Percentiles rank a stretch among this genome's conserved stretches.
Conservation (phyloP, 129 eudicot species). For the Flaveria linearis region DNA sequence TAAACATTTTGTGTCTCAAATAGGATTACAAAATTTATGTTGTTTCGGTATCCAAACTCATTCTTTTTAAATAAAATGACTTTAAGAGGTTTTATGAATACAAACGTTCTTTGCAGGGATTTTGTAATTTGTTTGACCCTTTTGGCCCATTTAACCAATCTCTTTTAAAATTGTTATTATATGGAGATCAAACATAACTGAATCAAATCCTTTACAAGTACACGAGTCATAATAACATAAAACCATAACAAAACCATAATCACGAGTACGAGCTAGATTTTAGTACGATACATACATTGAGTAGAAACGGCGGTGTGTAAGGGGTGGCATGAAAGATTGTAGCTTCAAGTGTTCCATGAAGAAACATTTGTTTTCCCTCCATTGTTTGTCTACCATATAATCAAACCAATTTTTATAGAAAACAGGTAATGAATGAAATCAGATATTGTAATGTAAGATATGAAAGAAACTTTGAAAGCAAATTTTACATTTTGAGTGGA, state of each 20-base stretch:
- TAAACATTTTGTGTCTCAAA: not conserved
- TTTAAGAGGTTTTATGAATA: not conserved
- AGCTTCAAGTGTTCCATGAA: slow-evolving; percentile 94
- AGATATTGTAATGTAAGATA: slow-evolving; percentile 36
- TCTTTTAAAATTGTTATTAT: not conserved
- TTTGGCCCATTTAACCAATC: not conserved
- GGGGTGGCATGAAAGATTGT: slow-evolving; percentile 84
- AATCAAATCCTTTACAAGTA: not conserved
- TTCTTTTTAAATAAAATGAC: not conserved
- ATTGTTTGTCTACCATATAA: slow-evolving; percentile 18
- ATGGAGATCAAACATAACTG: slow-evolving; percentile 1
- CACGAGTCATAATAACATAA: not conserved
- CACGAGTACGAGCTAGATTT: not conserved
- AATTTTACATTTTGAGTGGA: slow-evolving; percentile 32
- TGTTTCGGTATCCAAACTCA: not conserved
- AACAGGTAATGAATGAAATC: slow-evolving; percentile 15
- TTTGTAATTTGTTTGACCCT: not conserved
- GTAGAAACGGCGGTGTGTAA: slow-evolving; percentile 52
- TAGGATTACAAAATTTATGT: not conserved
- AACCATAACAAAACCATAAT: not conserved
- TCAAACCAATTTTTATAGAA: slow-evolving; percentile 27
- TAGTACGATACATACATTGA: slow-evolving; percentile 48
- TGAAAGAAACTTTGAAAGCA: slow-evolving; percentile 38
- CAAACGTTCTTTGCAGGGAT: not conserved
- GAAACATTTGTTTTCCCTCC: slow-evolving; percentile 53